phyloP scores from a whole-genome alignment of 2,329 filamentous ascomycete genomes.

The Ophiostoma novo-ulmi region DNA sequence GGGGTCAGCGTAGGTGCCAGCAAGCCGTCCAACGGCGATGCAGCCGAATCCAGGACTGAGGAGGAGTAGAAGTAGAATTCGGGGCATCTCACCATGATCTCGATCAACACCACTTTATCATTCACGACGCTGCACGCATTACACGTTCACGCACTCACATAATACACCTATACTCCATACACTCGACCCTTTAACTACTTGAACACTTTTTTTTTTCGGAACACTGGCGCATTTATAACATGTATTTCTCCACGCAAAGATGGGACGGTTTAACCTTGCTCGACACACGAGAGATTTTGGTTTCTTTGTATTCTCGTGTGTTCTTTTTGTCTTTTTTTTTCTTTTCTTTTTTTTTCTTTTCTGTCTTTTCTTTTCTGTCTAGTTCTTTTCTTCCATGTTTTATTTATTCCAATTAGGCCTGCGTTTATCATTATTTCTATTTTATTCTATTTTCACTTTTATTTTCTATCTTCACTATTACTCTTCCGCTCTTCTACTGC shows the following conservation, averaged over 20 bases:
- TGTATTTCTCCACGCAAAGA: background rate
- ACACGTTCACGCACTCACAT: constrained; percentile 1
- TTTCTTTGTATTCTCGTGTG: background rate
- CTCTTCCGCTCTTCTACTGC: constrained; percentile 1
- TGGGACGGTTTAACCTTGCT: background rate
- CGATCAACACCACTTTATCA: background rate
- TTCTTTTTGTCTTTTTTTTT: background rate
- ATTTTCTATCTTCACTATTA: background rate
- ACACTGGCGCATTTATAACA: constrained; percentile 9
- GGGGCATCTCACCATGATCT: too few relatives aligned
- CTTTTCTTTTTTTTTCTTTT: background rate
- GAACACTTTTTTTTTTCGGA: background rate
- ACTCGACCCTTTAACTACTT: background rate
- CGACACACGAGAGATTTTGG: background rate
- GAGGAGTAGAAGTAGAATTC: constrained; percentile 20
- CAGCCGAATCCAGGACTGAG: constrained; percentile 20
- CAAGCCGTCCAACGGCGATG: constrained; percentile 14
- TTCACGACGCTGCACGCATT: background rate
- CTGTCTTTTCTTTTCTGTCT: background rate
- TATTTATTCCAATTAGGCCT: constrained; percentile 10
- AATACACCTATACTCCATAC: background rate
- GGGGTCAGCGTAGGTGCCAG: constrained; percentile 22
- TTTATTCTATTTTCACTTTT: background rate
- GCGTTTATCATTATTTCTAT: constrained; percentile 9
- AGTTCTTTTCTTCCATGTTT: background rate